Conservation (phyloP, 192 early-diverging fungal species). For the Haplosporangium gracile region DNA sequence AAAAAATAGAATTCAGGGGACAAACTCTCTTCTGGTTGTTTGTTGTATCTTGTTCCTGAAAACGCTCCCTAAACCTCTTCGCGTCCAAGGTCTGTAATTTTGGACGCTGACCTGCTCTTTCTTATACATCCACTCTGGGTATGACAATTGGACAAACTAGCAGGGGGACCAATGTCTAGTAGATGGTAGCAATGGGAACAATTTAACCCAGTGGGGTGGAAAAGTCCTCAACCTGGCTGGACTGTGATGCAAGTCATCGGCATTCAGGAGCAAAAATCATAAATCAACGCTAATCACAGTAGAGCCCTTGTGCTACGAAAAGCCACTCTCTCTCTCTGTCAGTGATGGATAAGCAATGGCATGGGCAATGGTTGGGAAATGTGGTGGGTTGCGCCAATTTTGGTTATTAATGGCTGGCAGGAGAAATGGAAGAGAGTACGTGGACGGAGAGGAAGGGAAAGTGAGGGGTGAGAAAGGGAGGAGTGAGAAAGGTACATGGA, state of each 20-base stretch:
- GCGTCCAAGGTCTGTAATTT: too few relatives aligned
- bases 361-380: not conserved
- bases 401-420: not conserved
- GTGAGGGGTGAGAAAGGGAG: not conserved
- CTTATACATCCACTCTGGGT: too few relatives aligned
- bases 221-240: not conserved
- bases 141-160: too few relatives aligned
- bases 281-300: not conserved
- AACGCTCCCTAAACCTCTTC: not conserved
- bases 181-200: too few relatives aligned
- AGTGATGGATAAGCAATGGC: not conserved
- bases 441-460: not conserved
- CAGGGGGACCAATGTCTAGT: too few relatives aligned
- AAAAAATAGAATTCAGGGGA: not conserved
- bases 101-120: too few relatives aligned
- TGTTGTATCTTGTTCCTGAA: not conserved
- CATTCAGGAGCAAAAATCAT: not conserved
- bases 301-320: conserved; percentile 2
- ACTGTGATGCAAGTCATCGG: not conserved
- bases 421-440: not conserved
- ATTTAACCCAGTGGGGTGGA: too few relatives aligned
- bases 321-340: not conserved
- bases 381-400: not conserved
- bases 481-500: not conserved
- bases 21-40: not conserved